phyloP scores from a whole-genome alignment of 2,329 filamentous ascomycete species.

The Sphaerulina vaccinii region DNA sequence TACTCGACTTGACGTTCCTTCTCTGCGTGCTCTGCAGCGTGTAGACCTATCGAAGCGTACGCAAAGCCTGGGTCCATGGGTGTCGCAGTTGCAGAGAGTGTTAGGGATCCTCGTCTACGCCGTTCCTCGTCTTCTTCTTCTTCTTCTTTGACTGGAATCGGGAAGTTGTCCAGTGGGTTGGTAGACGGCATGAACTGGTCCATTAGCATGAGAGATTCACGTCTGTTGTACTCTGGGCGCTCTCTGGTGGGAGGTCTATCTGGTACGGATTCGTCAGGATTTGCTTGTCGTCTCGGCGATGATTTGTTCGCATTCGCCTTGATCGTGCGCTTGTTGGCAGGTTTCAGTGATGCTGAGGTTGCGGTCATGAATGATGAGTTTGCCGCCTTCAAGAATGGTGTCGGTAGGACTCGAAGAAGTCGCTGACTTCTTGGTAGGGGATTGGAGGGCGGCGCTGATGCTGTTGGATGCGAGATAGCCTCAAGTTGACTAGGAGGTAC shows the following conservation, averaged over 20 bases:
- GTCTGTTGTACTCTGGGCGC: slow-evolving; percentile 37
- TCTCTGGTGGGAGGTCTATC: slow-evolving; percentile 28
- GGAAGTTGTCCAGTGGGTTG: slow-evolving; percentile 34
- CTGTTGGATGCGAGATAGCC: slow-evolving; percentile 54
- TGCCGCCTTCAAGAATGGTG: slow-evolving; percentile 86
- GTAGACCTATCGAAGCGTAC: slow-evolving; percentile 35
- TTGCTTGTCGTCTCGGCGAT: slow-evolving; percentile 16
- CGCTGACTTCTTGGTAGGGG: slow-evolving; percentile 89
- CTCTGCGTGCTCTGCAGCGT: slow-evolving; percentile 61
- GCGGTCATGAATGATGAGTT: slow-evolving; percentile 95
- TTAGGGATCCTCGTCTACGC: slow-evolving; percentile 27
- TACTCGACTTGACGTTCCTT: slow-evolving; percentile 73
- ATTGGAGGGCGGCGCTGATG: slow-evolving; percentile 67
- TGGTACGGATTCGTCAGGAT: slow-evolving; percentile 21
- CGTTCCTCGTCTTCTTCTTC: slow-evolving; percentile 28
- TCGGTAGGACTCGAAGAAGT: slow-evolving; percentile 84
- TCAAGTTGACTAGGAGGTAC: slow-evolving; percentile 94
- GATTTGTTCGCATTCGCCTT: slow-evolving; percentile 18
- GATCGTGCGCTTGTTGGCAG: slow-evolving; percentile 31
- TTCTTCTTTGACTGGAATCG: slow-evolving; percentile 27
- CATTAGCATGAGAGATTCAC: slow-evolving; percentile 52
- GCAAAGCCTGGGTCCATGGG: slow-evolving; percentile 46
- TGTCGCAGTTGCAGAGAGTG: slow-evolving; percentile 35
- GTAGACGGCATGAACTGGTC: slow-evolving; percentile 47
- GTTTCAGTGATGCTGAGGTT: slow-evolving; percentile 60